A percentile compares a stretch with the other conserved stretches of the same genome.
Conservation (phyloP, 2,329 filamentous ascomycete species). For the Fusarium duplospermum region DNA sequence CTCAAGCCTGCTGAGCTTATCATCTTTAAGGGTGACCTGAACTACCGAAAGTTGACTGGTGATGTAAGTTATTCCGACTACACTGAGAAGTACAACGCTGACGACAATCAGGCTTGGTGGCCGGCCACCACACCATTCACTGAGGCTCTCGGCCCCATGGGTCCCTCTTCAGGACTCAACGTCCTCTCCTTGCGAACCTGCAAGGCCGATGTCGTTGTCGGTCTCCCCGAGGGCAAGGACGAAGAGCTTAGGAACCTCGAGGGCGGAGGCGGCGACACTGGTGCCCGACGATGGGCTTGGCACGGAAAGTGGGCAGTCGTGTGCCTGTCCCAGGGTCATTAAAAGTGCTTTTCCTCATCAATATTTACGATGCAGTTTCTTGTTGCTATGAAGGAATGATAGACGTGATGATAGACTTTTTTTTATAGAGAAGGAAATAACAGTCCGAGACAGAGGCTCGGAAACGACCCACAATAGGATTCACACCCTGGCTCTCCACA, state of each 20-base stretch:
- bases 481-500: background rate
- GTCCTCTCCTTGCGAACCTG: constrained; percentile 90
- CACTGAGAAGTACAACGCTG: background rate
- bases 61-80: constrained; percentile 71
- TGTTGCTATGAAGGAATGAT: constrained; percentile 25
- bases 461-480: constrained; percentile 1
- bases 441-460: constrained; percentile 1
- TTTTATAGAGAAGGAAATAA: constrained; percentile 10
- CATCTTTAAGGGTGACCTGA: constrained; percentile 97
- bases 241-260: constrained; percentile 78
- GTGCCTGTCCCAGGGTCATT: constrained; percentile 56
- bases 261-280: constrained; percentile 75
- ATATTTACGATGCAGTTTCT: background rate
- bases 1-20: constrained; percentile 86
- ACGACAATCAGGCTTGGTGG: constrained; percentile 66
- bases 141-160: constrained; percentile 86
- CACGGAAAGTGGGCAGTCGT: constrained; percentile 97
- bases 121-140: constrained; percentile 87
- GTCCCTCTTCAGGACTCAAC: constrained; percentile 83
- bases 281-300: constrained; percentile 91
- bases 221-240: constrained; percentile 83
- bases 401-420: constrained; percentile 23
- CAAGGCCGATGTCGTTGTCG: constrained; percentile 96
- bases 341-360: constrained; percentile 15
- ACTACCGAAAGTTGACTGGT: constrained; percentile 91